A percentile compares a stretch with the other conserved stretches of the same genome.
These are phyloP conservation scores for Cucurbita moschata DNA, from an alignment of 306 rosid genomes.

Conservation along the genomic window DNA sequence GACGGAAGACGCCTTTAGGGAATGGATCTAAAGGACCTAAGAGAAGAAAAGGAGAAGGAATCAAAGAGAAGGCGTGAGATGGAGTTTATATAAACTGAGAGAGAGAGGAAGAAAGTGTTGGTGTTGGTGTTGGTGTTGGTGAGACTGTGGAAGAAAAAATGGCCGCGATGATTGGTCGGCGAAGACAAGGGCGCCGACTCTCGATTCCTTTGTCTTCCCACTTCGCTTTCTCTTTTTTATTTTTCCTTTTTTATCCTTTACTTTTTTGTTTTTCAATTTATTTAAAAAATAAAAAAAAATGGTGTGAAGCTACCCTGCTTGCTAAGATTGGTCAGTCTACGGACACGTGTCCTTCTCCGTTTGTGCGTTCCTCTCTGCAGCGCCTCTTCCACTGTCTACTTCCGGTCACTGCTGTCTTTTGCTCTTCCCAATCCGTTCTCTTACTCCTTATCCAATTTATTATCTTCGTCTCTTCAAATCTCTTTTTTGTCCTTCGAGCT, in stretches of 20 bases:
- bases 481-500: background rate
- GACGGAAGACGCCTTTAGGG: background rate
- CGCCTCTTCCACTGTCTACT: too few relatives aligned
- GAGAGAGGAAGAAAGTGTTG: background rate
- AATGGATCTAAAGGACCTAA: background rate
- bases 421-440: background rate
- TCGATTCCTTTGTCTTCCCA: slow-evolving; percentile 20
- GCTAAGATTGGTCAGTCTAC: background rate
- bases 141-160: slow-evolving; percentile 17
- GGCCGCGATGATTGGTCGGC: slow-evolving; percentile 70
- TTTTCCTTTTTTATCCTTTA: background rate
- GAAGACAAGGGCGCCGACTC: slow-evolving; percentile 67
- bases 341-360: background rate
- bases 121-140: background rate
- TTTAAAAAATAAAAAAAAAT: too few relatives aligned
- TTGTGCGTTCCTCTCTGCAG: background rate
- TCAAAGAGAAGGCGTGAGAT: background rate
- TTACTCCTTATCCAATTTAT: background rate
- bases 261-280: background rate
- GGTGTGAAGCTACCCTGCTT: background rate
- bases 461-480: background rate
- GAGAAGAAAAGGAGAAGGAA: background rate
- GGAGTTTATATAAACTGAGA: background rate
- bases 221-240: background rate
- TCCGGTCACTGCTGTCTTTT: background rate